These are phyloP conservation scores for Neopestalotiopsis sp. DNA, from an alignment of 2,329 filamentous ascomycete species.

Conservation along the genomic window DNA sequence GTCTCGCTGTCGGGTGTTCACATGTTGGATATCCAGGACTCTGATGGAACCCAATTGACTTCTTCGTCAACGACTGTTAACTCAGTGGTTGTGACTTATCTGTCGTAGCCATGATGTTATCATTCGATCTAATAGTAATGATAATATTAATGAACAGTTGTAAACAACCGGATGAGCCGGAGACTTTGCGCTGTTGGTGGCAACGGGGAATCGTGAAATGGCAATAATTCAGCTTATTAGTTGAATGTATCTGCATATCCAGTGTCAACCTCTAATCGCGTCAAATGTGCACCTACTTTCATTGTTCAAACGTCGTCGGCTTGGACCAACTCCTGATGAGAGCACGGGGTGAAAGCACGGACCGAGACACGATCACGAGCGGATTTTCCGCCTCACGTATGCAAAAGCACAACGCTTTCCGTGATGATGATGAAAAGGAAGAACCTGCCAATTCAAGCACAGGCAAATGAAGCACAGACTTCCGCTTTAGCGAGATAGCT, in stretches of 20 bases:
- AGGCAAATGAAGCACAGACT: not conserved
- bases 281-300: too few species aligned
- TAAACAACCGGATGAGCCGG: not conserved
- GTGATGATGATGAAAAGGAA: not conserved
- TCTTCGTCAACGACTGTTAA: not conserved
- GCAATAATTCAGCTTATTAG: too few species aligned
- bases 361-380: too few species aligned
- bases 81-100: constrained; percentile 4
- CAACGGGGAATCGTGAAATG: not conserved
- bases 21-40: constrained; percentile 52
- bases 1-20: constrained; percentile 42
- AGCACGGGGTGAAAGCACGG: too few species aligned
- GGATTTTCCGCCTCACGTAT: too few species aligned
- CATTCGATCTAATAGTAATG: not conserved
- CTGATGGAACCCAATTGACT: constrained; percentile 22
- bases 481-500: not conserved
- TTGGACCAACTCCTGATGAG: too few species aligned
- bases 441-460: not conserved
- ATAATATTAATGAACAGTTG: not conserved
- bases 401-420: too few species aligned
- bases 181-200: too few species aligned
- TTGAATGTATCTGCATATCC: too few species aligned
- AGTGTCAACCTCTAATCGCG: too few species aligned
- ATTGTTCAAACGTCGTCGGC: too few species aligned
- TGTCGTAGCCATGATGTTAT: not conserved